Evolutionary conservation across 345 rosid species (phyloP), one percentile per base, ranked within the genome.

Genomic region (Rubroshorea leprosula): DNA sequence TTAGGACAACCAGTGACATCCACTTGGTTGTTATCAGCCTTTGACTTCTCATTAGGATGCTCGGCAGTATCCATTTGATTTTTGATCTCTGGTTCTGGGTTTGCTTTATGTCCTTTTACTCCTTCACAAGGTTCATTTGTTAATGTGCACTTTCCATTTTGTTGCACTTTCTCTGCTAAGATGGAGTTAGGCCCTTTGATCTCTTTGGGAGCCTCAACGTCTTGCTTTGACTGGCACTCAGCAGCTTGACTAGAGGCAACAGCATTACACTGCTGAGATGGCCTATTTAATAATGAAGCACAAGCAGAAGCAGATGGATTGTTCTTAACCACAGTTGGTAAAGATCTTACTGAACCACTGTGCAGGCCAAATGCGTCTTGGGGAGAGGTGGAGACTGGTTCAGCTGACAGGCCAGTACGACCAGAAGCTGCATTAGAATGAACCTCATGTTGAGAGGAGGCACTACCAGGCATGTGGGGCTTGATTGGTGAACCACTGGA

Each of bases 401-500:
- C 70, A 70, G 74, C 59, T 15, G 78, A 49, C 29, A 25, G 9
- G 46, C 67, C 63, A 35, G 71, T 43, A 51, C 46, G 65, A 58
- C 54, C 51, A 56, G 63, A 59, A 61, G 48, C 67, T 49, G 69
- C 75, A 49, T 52, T 76, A 16, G 80, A 60, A 57, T 61, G 61
- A 63, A 69, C 72, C 56, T 78, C 75, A 23, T 48, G 63, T 31
- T 77, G 74, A 6, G 20, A 47, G 54, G 78, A 55, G 57, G 75
- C 39, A 63, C 68, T 53, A 53, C 74, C 67, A 51, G 74, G 61
- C 15, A 73, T 60, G 22, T 83, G 43, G 23, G 83, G 62, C 67
- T 61, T 72, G 55, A 71, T 63, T 15, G 78, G 66, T 57, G 82
- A 63, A 58, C 58, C 73, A 29, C 71, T 76, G 0, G 81, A 35